phyloP scores from a whole-genome alignment of 2,329 filamentous ascomycete genomes.

The Chaetomiaceae sp. region DNA sequence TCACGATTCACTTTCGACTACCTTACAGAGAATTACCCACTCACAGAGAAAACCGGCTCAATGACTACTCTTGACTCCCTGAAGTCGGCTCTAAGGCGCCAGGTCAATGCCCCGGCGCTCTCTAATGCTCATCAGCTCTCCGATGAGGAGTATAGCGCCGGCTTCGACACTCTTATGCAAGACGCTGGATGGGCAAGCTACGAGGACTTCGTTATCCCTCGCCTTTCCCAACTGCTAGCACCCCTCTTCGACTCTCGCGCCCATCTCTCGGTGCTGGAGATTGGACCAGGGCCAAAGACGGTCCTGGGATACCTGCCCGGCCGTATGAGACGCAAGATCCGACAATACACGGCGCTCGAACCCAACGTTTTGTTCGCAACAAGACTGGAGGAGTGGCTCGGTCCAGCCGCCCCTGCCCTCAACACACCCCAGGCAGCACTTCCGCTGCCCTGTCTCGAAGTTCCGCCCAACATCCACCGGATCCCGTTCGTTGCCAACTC shows the following conservation, averaged over 20 bases:
- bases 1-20: too few species aligned
- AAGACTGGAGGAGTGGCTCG: slow-evolving; percentile 41
- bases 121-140: slow-evolving; percentile 36
- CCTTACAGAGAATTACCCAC: too few species aligned
- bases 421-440: slow-evolving; percentile 23
- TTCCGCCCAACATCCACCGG: slow-evolving; percentile 35
- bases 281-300: slow-evolving; percentile 55
- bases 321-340: slow-evolving; percentile 39
- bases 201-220: slow-evolving; percentile 48
- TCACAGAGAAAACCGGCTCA: not conserved
- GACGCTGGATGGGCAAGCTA: slow-evolving; percentile 39
- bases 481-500: slow-evolving; percentile 38
- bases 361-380: slow-evolving; percentile 45
- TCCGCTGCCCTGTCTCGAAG: slow-evolving; percentile 39
- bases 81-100: slow-evolving; percentile 37
- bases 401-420: slow-evolving; percentile 16
- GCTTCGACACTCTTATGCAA: slow-evolving; percentile 41
- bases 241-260: slow-evolving; percentile 38
- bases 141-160: slow-evolving; percentile 45
- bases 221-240: slow-evolving; percentile 40
- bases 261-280: slow-evolving; percentile 52
- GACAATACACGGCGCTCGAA: slow-evolving; percentile 52
- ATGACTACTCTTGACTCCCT: slow-evolving; percentile 45
- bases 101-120: slow-evolving; percentile 24
- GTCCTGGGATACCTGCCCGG: slow-evolving; percentile 47